Base-by-base conservation (phyloP, 495 filamentous ascomycete genomes). In the Aspergillus egyptiacus region DNA sequence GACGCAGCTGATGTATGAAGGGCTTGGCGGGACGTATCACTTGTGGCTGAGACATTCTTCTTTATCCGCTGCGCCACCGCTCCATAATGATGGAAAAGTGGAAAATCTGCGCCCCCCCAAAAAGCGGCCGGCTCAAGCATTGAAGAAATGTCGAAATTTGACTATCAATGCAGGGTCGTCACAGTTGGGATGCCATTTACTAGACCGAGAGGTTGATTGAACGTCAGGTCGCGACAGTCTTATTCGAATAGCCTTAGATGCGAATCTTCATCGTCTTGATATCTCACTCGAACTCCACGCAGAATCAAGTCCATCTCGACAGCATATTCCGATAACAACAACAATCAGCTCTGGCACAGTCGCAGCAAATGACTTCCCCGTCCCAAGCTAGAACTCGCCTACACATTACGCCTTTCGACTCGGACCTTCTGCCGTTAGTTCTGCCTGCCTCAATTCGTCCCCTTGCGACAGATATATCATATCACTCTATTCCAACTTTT, bases 391-490 rank as follows among this genome's bases (percentile, higher is more conserved):
- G 55, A 47, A 82, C 73, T 31, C 79, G 91, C 51, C 77, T 98
- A 19, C 87, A 98, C 62, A 90, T 98, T 53, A 83, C 86, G 6
- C 93, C 93, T 18, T 72, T 96, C 36, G 87, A 80, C 52, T 68
- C 84, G 32, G 76, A 84, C 8, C 77, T 95, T 20, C 71, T 91
- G 11, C 67, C 72, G 14, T 71, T 81, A 18, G 76, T 91, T 28
- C 64, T 96, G 42, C 82, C 87, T 18, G 70, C 82, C 3, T 77
- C 81, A 1, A 50, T 94, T 23, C 80, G 79, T 32, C 70, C 80
- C 19, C 66, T 71, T n/a, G 87, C 86, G 3, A 67, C 70, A n/a
- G 85, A 87, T 48, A 80, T 96, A 36, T 91, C 87, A 27, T 98
- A 83, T 67, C 93, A 97, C 63, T 68, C 65, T 18, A 65, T 96